phyloP scores from a whole-genome alignment of 176 grass and related monocot genomes.

The Oryza rufipogon region DNA sequence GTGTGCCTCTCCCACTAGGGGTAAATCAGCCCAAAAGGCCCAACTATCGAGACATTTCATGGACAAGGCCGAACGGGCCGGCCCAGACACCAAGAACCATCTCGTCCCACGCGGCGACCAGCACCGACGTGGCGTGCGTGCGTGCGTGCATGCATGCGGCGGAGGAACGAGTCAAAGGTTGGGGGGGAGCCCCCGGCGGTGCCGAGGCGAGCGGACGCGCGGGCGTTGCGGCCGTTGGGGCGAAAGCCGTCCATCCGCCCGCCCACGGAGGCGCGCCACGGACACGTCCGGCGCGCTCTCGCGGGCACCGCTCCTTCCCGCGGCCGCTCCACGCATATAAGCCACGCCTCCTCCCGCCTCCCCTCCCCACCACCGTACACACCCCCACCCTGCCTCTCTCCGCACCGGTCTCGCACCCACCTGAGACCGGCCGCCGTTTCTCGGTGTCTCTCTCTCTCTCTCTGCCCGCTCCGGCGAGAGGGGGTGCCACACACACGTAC shows the following conservation, averaged over 20 bases:
- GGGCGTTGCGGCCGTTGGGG: constrained; percentile 37
- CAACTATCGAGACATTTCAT: not conserved
- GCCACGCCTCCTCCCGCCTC: not conserved
- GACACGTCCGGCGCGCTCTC: constrained; percentile 4
- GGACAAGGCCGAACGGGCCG: not conserved
- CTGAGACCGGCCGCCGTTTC: not conserved
- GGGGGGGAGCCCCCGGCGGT: not conserved
- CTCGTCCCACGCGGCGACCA: not conserved
- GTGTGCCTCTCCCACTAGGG: too few relatives aligned
- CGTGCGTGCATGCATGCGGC: not conserved
- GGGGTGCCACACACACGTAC: not conserved
- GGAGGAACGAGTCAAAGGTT: constrained; percentile 31
- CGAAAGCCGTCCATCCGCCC: constrained; percentile 21
- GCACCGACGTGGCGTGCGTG: too few relatives aligned
- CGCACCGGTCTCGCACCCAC: not conserved
- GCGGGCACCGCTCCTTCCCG: constrained; percentile 39
- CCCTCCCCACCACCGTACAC: constrained; percentile 20
- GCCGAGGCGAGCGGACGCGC: constrained; percentile 49
- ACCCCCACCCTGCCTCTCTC: constrained; percentile 11
- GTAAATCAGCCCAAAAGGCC: not conserved
- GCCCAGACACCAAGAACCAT: not conserved
- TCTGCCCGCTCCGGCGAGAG: not conserved
- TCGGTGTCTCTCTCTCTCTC: not conserved
- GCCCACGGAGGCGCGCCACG: not conserved
- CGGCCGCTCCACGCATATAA: constrained; percentile 45